phyloP scores from a whole-genome alignment of 164 flowering plant species.

The Saururus chinensis region DNA sequence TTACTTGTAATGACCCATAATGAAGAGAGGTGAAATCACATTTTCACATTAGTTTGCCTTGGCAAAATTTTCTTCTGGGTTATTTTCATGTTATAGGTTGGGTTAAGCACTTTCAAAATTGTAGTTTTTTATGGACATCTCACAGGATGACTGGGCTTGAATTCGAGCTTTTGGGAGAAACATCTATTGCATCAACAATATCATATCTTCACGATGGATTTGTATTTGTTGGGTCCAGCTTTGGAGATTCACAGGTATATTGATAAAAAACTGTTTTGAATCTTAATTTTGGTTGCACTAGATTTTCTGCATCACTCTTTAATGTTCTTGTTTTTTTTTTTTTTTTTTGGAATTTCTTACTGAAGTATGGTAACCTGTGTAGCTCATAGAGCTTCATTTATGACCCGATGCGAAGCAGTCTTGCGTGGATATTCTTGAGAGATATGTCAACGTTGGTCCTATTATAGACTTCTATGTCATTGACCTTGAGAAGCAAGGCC shows the following conservation, averaged over 20 bases:
- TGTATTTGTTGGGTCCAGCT: slow-evolving; percentile 90
- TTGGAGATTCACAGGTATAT: slow-evolving; percentile 95
- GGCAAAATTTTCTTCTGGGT: too few relatives aligned
- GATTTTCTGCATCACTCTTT: too few relatives aligned
- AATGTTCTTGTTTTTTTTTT: too few relatives aligned
- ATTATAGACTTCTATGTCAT: slow-evolving; percentile 96
- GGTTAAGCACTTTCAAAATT: neutral
- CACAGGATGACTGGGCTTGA: slow-evolving; percentile 89
- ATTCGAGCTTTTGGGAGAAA: slow-evolving; percentile 92
- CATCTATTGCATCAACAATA: slow-evolving; percentile 92
- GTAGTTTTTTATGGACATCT: neutral
- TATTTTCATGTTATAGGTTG: slow-evolving; percentile 4
- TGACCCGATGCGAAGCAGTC: slow-evolving; percentile 95
- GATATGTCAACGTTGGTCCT: slow-evolving; percentile 93
- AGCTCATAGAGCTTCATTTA: slow-evolving; percentile 85
- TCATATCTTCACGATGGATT: slow-evolving; percentile 90
- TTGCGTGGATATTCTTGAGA: slow-evolving; percentile 88
- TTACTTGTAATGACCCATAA: slow-evolving; percentile 93
- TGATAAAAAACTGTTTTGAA: neutral
- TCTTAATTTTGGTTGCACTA: too few relatives aligned
- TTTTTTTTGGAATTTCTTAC: neutral
- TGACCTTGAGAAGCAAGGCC: slow-evolving; percentile 97
- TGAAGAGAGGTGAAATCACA: slow-evolving; percentile 86
- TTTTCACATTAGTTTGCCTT: too few relatives aligned
- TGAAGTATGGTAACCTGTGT: slow-evolving; percentile 10